Evolutionary conservation across 2,329 filamentous ascomycete species (phyloP).

Genomic region (Penicillium sp.): DNA sequence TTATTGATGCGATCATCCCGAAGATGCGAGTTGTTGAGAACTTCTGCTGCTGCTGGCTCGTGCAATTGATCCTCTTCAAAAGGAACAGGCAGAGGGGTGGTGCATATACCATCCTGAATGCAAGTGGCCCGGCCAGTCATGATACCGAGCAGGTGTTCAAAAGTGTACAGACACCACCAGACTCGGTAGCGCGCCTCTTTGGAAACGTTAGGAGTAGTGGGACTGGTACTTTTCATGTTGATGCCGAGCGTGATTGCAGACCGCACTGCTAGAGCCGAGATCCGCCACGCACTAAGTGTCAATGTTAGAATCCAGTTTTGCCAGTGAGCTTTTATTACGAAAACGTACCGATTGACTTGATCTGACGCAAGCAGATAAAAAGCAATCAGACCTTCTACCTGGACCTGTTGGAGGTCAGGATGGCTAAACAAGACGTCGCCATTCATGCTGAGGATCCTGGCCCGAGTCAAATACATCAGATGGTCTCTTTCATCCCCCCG

Average conservation of each 20-base stretch:
- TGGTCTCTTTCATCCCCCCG: conserved; percentile 44
- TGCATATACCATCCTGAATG: conserved; percentile 44
- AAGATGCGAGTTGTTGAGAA: conserved; percentile 32
- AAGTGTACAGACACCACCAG: conserved; percentile 47
- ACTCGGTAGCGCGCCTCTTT: conserved; percentile 48
- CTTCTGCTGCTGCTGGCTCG: conserved; percentile 31
- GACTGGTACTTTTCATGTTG: conserved; percentile 45
- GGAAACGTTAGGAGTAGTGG: conserved; percentile 36
- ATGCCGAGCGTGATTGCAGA: conserved; percentile 45
- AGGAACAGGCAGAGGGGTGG: conserved; percentile 42
- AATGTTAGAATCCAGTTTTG: neutral
- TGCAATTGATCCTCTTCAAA: conserved; percentile 42
- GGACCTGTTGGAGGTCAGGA: conserved; percentile 47
- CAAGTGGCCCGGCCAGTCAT: conserved; percentile 48
- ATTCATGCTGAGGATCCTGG: conserved; percentile 44
- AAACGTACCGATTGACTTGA: conserved; percentile 45
- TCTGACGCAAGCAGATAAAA: conserved; percentile 44
- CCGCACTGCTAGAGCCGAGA: conserved; percentile 43
- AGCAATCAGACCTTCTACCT: conserved; percentile 44
- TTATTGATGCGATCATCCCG: conserved; percentile 35
- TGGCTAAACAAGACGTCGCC: conserved; percentile 44
- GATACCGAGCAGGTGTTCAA: conserved; percentile 46
- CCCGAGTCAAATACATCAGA: conserved; percentile 45
- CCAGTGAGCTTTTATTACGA: neutral
- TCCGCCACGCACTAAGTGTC: conserved; percentile 41